Evolutionary conservation across 495 filamentous ascomycete species (phyloP).

Genomic region (Parathielavia appendiculata): DNA sequence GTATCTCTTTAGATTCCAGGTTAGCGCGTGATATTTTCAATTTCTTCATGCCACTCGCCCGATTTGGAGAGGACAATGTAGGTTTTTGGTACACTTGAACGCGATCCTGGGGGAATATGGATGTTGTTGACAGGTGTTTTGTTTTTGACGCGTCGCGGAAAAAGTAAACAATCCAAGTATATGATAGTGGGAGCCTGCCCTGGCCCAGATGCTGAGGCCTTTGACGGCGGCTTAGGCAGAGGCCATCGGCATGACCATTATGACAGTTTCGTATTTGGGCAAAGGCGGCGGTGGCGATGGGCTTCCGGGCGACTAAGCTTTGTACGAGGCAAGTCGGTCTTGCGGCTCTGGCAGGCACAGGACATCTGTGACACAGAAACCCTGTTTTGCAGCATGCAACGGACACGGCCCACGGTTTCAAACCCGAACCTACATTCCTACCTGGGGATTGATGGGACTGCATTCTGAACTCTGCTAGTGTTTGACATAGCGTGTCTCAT

Average conservation of each 20-base stretch:
- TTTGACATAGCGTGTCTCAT: not conserved
- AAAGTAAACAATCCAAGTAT: slow-evolving; percentile 21
- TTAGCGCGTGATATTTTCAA: not conserved
- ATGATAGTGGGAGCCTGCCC: not conserved
- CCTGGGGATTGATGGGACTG: not conserved
- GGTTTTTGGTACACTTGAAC: not conserved
- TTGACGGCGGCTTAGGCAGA: not conserved
- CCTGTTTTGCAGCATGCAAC: slow-evolving; percentile 14
- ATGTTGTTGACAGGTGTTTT: slow-evolving; percentile 10
- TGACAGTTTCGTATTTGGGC: slow-evolving; percentile 12
- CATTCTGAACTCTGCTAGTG: not conserved
- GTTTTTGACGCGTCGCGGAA: slow-evolving; percentile 8
- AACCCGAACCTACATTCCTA: slow-evolving; percentile 13
- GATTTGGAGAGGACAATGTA: slow-evolving; percentile 4
- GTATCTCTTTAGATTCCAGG: not conserved
- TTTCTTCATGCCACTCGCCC: not conserved
- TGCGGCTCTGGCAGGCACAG: not conserved
- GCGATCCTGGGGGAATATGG: not conserved
- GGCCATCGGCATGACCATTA: slow-evolving; percentile 7
- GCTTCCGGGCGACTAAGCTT: not conserved
- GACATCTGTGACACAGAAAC: slow-evolving; percentile 2
- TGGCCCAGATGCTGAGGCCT: not conserved
- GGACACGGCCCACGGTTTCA: slow-evolving; percentile 13
- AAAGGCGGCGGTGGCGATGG: slow-evolving; percentile 14
- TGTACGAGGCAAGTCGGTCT: not conserved